Evolutionary conservation across 2,329 filamentous ascomycete genomes (phyloP).

Genomic region (Penicillium sp.): DNA sequence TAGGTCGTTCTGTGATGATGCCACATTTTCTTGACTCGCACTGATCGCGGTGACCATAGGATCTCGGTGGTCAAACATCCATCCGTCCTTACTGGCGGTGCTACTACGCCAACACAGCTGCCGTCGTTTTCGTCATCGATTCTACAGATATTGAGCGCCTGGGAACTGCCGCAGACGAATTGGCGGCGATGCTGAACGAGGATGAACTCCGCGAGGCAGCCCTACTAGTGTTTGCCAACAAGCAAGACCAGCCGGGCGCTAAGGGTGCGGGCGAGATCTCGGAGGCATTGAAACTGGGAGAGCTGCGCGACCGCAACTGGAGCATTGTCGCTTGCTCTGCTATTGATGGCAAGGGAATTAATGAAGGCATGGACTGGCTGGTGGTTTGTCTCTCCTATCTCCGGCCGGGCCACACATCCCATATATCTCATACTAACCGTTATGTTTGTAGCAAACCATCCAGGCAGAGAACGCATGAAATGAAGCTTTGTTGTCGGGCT

Average conservation of each 20-base stretch:
- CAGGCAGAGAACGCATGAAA: constrained; percentile 49
- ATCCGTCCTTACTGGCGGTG: constrained; percentile 99
- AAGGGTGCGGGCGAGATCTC: constrained; percentile 97
- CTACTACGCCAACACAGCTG: constrained; percentile 98
- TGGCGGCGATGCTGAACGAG: constrained; percentile 94
- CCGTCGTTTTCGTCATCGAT: constrained; percentile 98
- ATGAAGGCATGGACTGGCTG: constrained; percentile 99
- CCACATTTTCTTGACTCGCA: neutral
- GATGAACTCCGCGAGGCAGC: constrained; percentile 93
- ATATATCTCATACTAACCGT: constrained; percentile 18
- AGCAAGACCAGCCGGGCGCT: constrained; percentile 96
- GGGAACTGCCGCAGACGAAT: constrained; percentile 88
- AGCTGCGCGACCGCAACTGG: constrained; percentile 96
- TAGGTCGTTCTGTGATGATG: constrained; percentile 49
- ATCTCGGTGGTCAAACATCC: constrained; percentile 96
- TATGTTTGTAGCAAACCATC: constrained; percentile 44
- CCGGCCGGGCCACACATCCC: too few species aligned
- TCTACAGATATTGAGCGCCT: constrained; percentile 96
- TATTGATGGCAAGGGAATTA: constrained; percentile 91
- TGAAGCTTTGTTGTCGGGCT: constrained; percentile 33
- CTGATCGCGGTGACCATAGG: constrained; percentile 53
- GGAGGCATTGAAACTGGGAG: constrained; percentile 85
- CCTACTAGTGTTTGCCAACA: constrained; percentile 95
- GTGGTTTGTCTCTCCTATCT: constrained; percentile 65
- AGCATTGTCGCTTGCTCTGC: constrained; percentile 98